A percentile compares a stretch with the other conserved stretches of the same genome.
Conservation (phyloP, 2,329 filamentous ascomycete genomes). For the Colletotrichum cereale region DNA sequence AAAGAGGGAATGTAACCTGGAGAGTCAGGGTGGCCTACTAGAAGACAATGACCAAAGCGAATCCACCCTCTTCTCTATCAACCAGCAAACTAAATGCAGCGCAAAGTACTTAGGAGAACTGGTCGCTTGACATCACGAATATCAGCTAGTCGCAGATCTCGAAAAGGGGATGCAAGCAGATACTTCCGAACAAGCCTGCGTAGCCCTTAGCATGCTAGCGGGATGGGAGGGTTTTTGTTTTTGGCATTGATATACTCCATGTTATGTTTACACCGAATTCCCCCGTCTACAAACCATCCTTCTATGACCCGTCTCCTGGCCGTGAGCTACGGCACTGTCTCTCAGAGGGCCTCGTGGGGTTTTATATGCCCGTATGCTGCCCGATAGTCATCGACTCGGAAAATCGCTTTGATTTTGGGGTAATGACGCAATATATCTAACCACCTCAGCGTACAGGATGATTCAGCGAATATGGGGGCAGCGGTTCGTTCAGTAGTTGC, state of each 20-base stretch:
- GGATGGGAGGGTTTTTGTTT: too few relatives aligned
- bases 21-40: not conserved
- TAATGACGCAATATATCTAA: not conserved
- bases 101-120: not conserved
- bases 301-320: not conserved
- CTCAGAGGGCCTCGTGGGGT: not conserved
- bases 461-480: not conserved
- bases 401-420: not conserved
- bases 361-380: not conserved
- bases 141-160: not conserved
- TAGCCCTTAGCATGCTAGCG: not conserved
- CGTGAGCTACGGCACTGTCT: not conserved
- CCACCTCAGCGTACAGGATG: not conserved
- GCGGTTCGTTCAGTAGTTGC: slow-evolving; percentile 19
- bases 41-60: too few relatives aligned
- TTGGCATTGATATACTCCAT: slow-evolving; percentile 6
- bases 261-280: slow-evolving; percentile 23
- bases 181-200: not conserved
- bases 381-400: not conserved
- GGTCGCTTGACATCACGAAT: not conserved
- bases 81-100: not conserved
- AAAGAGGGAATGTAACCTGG: not conserved
- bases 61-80: not conserved
- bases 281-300: not conserved
- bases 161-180: not conserved